phyloP scores from a whole-genome alignment of 179 eudicot genomes.

The Beta lomatogona region DNA sequence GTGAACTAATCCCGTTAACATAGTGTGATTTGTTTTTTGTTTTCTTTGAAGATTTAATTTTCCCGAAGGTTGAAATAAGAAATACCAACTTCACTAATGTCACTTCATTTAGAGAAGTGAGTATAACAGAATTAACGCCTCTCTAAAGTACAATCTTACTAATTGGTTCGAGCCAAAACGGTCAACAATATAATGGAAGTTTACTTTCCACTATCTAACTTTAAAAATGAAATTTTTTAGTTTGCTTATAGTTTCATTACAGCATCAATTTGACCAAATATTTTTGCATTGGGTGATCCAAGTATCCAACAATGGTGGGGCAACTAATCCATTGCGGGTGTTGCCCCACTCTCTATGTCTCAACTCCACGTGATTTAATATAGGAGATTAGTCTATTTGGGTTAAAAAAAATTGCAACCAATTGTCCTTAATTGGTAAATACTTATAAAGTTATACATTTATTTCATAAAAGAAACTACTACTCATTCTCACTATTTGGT shows the following conservation, averaged over 20 bases:
- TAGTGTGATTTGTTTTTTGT: slow-evolving; percentile 1
- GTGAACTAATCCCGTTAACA: slow-evolving; percentile 34
- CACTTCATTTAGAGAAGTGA: slow-evolving; percentile 27
- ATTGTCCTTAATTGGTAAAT: too few relatives aligned
- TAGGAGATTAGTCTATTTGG: too few relatives aligned
- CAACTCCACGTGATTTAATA: too few relatives aligned
- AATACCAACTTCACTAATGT: slow-evolving; percentile 32
- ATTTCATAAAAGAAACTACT: too few relatives aligned
- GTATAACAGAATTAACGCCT: slow-evolving; percentile 21
- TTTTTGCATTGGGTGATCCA: slow-evolving; percentile 7
- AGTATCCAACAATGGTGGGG: slow-evolving; percentile 26
- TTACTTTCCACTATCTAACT: not conserved
- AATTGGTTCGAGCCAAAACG: not conserved
- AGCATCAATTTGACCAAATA: slow-evolving; percentile 14
- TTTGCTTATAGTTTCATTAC: not conserved
- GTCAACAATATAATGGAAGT: slow-evolving; percentile 10
- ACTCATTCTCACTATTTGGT: too few relatives aligned
- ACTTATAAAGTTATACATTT: too few relatives aligned
- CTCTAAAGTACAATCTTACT: not conserved
- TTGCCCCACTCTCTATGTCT: not conserved
- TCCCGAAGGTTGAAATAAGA: not conserved
- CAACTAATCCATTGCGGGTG: slow-evolving; percentile 19
- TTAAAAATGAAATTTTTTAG: not conserved
- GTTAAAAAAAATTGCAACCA: too few relatives aligned
- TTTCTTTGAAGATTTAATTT: not conserved